Evolutionary conservation across 2,329 filamentous ascomycete species (phyloP).

Genomic region (Trichoderma sp.): DNA sequence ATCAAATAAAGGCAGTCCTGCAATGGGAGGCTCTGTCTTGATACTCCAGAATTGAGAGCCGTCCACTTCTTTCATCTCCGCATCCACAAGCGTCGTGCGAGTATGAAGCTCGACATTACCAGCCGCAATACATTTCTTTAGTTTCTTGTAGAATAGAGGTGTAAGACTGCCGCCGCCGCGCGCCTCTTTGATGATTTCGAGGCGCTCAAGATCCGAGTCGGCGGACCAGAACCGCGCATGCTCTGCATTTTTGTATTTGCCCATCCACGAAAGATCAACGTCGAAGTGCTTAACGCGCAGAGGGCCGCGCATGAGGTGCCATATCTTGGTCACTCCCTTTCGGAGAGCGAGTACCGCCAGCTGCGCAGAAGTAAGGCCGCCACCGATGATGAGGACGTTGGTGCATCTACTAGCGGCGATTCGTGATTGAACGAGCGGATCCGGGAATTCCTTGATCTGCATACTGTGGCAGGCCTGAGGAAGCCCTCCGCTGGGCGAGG

Average conservation of each 20-base stretch:
- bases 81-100: constrained; percentile 58
- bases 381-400: constrained; percentile 71
- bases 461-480: constrained; percentile 65
- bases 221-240: constrained; percentile 79
- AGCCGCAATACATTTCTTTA: constrained; percentile 61
- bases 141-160: constrained; percentile 66
- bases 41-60: constrained; percentile 46
- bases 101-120: constrained; percentile 60
- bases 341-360: constrained; percentile 68
- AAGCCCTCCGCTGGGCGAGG: constrained; percentile 25
- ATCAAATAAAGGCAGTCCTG: constrained; percentile 60
- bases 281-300: constrained; percentile 75
- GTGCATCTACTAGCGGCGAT: constrained; percentile 56
- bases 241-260: constrained; percentile 78
- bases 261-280: constrained; percentile 76
- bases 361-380: constrained; percentile 77
- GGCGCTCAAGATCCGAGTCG: constrained; percentile 70
- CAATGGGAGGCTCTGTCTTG: constrained; percentile 56
- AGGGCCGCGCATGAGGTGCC: constrained; percentile 67
- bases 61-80: constrained; percentile 54
- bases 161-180: constrained; percentile 79
- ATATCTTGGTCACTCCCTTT: constrained; percentile 68
- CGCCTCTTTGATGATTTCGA: constrained; percentile 67
- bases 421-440: constrained; percentile 54
- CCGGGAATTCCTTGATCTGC: constrained; percentile 63